A percentile compares a stretch with the other conserved stretches of the same genome.
These are phyloP conservation scores for Trifolium dubium DNA, from an alignment of 306 rosid species.

Conservation along the genomic window DNA sequence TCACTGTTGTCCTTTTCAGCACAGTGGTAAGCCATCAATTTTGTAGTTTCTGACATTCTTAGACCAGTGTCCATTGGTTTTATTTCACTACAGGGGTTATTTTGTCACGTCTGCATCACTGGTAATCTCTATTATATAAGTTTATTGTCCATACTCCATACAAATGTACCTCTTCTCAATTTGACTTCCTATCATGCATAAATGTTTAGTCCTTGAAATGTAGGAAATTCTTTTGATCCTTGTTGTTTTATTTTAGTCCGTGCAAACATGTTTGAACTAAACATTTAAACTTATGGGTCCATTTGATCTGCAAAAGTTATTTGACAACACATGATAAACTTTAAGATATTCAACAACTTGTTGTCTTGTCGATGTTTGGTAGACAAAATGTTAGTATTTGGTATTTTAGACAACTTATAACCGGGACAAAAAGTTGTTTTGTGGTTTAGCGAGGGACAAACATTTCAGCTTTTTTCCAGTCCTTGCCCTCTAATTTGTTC, in stretches of 20 bases:
- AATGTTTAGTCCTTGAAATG: neutral
- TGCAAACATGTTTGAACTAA: neutral
- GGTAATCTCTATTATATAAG: neutral
- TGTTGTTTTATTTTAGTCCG: neutral
- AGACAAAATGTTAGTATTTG: no score
- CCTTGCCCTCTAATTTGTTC: no score
- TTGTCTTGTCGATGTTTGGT: no score
- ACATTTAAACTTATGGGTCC: neutral
- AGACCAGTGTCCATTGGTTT: conserved; percentile 20
- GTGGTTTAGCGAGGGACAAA: no score
- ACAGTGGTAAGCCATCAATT: conserved; percentile 70
- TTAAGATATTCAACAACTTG: no score
- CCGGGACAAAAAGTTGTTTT: no score
- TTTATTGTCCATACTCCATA: neutral
- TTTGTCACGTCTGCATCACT: conserved; percentile 16
- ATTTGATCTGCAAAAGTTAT: no score
- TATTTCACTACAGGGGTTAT: neutral
- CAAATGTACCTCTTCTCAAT: neutral
- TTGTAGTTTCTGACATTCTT: conserved; percentile 25
- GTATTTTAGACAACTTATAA: no score
- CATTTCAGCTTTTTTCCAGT: no score
- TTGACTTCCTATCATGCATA: neutral
- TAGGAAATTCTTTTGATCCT: neutral
- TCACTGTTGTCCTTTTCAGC: conserved; percentile 93
- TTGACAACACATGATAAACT: no score